Evolutionary conservation across 129 eudicot genomes (phyloP).

Genomic region (Centaurea solstitialis): DNA sequence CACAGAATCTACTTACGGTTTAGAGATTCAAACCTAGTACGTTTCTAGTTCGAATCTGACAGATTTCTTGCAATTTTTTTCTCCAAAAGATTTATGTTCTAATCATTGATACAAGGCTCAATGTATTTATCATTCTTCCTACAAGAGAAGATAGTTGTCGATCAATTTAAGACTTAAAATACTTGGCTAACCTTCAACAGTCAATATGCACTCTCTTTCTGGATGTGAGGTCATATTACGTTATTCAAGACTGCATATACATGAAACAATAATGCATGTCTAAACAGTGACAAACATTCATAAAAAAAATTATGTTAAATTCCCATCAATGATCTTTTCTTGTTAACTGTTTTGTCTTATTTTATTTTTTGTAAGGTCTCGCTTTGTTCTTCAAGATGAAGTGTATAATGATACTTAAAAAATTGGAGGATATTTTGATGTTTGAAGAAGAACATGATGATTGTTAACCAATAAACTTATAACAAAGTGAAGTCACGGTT

Average conservation of each 20-base stretch:
- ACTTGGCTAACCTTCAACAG: not conserved
- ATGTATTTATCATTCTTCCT: not conserved
- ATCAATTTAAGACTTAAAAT: not conserved
- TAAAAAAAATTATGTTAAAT: not conserved
- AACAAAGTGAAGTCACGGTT: not conserved
- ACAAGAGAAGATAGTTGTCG: not conserved
- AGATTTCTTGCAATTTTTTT: not conserved
- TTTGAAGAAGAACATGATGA: too few species aligned
- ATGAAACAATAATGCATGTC: not conserved
- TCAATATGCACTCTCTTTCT: not conserved
- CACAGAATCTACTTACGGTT: too few species aligned
- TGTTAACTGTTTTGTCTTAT: not conserved
- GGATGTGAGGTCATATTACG: not conserved
- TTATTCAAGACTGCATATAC: not conserved
- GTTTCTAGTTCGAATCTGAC: not conserved
- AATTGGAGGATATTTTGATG: not conserved
- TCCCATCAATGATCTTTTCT: not conserved
- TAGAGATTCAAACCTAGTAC: not conserved
- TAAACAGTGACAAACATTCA: not conserved
- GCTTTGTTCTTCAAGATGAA: not conserved
- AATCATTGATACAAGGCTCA: not conserved
- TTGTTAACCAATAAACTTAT: not conserved
- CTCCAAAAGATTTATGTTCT: not conserved
- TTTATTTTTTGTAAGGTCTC: not conserved
- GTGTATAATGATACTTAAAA: too few species aligned